Base-by-base conservation (phyloP, 345 rosid genomes). In the Tarenaya hassleriana region DNA sequence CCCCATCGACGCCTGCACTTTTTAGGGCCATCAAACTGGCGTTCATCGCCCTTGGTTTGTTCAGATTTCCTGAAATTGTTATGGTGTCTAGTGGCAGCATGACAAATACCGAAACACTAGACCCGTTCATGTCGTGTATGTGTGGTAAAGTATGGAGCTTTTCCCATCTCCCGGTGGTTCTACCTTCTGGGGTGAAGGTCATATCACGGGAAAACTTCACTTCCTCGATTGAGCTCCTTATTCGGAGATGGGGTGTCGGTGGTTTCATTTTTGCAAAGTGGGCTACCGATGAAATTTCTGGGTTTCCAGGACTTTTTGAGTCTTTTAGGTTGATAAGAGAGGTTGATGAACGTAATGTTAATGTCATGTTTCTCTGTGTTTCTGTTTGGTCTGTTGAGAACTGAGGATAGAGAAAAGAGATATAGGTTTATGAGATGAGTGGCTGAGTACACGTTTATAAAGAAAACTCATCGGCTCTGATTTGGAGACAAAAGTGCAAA, bases 61-160 rank as follows among this genome's bases (percentile, higher is more conserved):
- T 84, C 76, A 88, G 61, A 38, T 69, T 63, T 8, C 98, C 96
- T 10, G 79, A 85, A 12, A 61, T 52, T 3, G 83, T 75, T 15
- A 92, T n/a, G n/a, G 94, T 85, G 75, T 92, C 96, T 0, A 92
- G 86, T n/a, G 98, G 98, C 52, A 88, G 54, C 98, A 92, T 92
- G 66, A 85, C 88, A 60, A 73, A 92, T 42, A 92, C 95, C 0
- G 98, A 96, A 20, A 92, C 96, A 43, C 67, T 81, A 0, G 76
- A 47, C 47, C 68, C 67, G 38, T 34, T 68, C 60, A 48, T 69
- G 7, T 45, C 14, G 38, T 75, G 84, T 52, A 78, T 53, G 69
- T 48, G 47, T 13, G 90, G 60, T 31, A 74, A 65, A 47, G 62
- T 54, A 20, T 88, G 84, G 18, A 81, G 76, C 63, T 68, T 77